These are phyloP conservation scores for Pseudopediastrum boryanum DNA, from an alignment of 139 green algal species.

Conservation along the genomic window DNA sequence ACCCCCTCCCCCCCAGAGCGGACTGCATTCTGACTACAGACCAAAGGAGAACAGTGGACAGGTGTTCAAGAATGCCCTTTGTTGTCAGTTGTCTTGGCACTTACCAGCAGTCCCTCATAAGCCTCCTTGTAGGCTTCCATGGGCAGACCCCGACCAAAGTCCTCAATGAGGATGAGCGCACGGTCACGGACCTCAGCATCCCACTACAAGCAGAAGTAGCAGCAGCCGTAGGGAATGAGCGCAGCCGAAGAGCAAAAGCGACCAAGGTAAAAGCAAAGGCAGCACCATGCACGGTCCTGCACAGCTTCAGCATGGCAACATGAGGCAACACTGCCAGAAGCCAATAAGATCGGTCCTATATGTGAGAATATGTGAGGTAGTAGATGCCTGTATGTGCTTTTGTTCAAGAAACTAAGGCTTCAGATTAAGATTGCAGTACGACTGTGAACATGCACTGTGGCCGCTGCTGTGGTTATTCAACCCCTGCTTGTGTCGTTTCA, in stretches of 20 bases:
- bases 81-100: neutral
- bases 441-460: too few relatives aligned
- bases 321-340: neutral
- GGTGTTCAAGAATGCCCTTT: too few relatives aligned
- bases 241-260: neutral
- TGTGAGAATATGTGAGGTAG: too few relatives aligned
- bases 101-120: slow-evolving; percentile 47
- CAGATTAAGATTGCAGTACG: too few relatives aligned
- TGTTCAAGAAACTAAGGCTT: too few relatives aligned
- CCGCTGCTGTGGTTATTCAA: too few relatives aligned
- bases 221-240: neutral
- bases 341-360: neutral
- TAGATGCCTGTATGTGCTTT: too few relatives aligned
- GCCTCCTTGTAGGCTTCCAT: slow-evolving; percentile 39
- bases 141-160: slow-evolving; percentile 50
- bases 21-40: too few relatives aligned
- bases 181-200: slow-evolving; percentile 64
- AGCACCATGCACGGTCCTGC: neutral
- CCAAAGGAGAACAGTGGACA: too few relatives aligned
- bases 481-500: too few relatives aligned
- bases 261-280: neutral
- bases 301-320: neutral
- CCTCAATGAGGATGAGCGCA: slow-evolving; percentile 60
- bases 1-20: too few relatives aligned
- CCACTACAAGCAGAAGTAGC: slow-evolving; percentile 29